A percentile compares a stretch with the other conserved stretches of the same genome.
These are phyloP conservation scores for Candida verbasci DNA, from an alignment of 805 yeast species.

Conservation along the genomic window DNA sequence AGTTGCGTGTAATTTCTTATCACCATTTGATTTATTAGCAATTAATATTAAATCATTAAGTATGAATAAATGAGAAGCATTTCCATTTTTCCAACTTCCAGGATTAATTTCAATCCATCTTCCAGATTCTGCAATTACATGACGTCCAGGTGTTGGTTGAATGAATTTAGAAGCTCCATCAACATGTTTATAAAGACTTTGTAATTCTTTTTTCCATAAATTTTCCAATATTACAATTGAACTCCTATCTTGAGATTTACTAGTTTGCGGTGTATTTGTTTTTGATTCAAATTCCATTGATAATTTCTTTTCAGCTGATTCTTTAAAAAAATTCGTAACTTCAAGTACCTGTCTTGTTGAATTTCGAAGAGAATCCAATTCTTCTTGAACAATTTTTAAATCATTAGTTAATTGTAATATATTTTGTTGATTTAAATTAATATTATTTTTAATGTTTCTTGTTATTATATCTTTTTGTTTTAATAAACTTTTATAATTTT, in stretches of 20 bases:
- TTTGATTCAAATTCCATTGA: slow-evolving; percentile 38
- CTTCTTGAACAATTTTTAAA: slow-evolving; percentile 58
- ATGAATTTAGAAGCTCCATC: slow-evolving; percentile 86
- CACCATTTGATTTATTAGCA: slow-evolving; percentile 41
- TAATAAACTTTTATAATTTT: slow-evolving; percentile 53
- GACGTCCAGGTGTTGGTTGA: slow-evolving; percentile 74
- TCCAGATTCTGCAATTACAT: slow-evolving; percentile 71
- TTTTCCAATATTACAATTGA: slow-evolving; percentile 70
- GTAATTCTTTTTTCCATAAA: slow-evolving; percentile 75
- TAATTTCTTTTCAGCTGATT: slow-evolving; percentile 55
- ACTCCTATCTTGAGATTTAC: slow-evolving; percentile 49
- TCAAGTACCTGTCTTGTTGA: slow-evolving; percentile 57
- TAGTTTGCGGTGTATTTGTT: slow-evolving; percentile 2
- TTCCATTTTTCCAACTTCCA: slow-evolving; percentile 77
- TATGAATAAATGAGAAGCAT: slow-evolving; percentile 70
- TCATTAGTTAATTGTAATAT: slow-evolving; percentile 58
- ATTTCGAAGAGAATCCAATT: slow-evolving; percentile 56
- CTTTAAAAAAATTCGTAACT: slow-evolving; percentile 54
- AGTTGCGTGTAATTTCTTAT: slow-evolving; percentile 52
- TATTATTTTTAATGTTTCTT: slow-evolving; percentile 52
- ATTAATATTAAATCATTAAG: slow-evolving; percentile 73
- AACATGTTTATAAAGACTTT: slow-evolving; percentile 69
- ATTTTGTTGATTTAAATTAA: slow-evolving; percentile 60
- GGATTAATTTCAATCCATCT: slow-evolving; percentile 85
- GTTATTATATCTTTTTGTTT: slow-evolving; percentile 48